Evolutionary conservation across 2,329 filamentous ascomycete species (phyloP), one percentile per base, ranked within the genome.

Genomic region (Trichoderma koningii): DNA sequence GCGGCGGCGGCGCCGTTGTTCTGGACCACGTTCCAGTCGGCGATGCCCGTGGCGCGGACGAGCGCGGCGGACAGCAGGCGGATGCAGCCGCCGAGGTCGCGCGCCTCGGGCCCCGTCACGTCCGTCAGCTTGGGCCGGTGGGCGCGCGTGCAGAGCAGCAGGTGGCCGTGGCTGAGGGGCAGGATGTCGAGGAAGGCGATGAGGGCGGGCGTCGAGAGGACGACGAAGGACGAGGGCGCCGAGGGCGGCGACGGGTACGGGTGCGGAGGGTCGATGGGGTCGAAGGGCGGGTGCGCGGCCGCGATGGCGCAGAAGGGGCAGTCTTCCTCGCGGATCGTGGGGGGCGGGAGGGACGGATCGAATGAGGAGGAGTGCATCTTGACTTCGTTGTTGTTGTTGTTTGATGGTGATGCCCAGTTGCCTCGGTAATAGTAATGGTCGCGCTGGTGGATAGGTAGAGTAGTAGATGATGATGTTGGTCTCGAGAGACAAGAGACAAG

Each of bases 21-120:
- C 80, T 98, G 94, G 63, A 98, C 92, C 34, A 98, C 87, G 76
- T 99, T 99, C 90, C 94, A 98, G 78, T 97, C 93, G 57, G 82
- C 82, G 1, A 92, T 85, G 10, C 88, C 89, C 2, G 89, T 91
- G 0, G 87, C 86, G 59, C 81, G 82, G 38, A 87, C 84, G 44
- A 97, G 82, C 0, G 91, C 90, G 21, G 85, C 81, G 19, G 90
- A 91, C 2, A 97, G 80, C 3, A 94, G 76, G 41, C 91, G 87
- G 30, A 96, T 83, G 80, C 83, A 85, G 66, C 76, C 75, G 71
- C 91, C 87, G 63, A 96, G 82, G 71, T 89, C 88, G 63, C 82
- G 81, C 26, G 88, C 85, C 74, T 93, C 90, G 53, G 75, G 74
- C 1, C 84, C 78, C 0, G 81, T 82, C 57, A 93, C 82, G 73